Base-by-base conservation (phyloP, 352 stramenopile species). In the Phytophthora sansomeana region DNA sequence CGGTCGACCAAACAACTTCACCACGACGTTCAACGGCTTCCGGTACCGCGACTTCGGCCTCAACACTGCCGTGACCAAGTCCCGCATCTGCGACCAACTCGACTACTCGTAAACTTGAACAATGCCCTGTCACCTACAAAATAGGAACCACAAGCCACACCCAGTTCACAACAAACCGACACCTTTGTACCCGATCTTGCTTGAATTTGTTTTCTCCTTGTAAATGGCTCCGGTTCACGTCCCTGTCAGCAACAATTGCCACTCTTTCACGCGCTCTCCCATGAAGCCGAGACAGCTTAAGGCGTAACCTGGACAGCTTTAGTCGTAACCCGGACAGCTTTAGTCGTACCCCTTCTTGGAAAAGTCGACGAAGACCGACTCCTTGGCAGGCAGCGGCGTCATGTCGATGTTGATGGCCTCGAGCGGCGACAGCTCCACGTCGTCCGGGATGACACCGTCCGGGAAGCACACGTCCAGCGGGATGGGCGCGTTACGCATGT, bases 401-500 rank as follows among this genome's bases (percentile, higher is more conserved):
- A 90, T 92, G 72, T 94, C 85, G 70, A 96, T 91, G 74, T 96
- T 95, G 70, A 95, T 90, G 53, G 75, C 82, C 69, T 94, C 85
- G 4, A 95, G 57, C 41, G 89, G 90, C 59, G 91, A 94, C 50
- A 95, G 68, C 63, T 95, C 87, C 33, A 87, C 85, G 59, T 90
- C 90, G 52, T 93, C 87, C n/a, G 93, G 93, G 57, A 81, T 81
- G 44, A 94, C 68, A 57, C 87, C 87, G 65, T 97, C 85, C 29
- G 90, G 87, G 73, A 93, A 99, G 78, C 87, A 96, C 51, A 96
- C 87, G 66, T 98, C 89, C 29, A 99, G 87, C 38, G 97, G 97
- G 51, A 97, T 93, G 28, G 98, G 96, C 35, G 97, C 92, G 78
- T 99, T 99, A 55, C 98, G 91, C 97, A 99, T 99, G 80, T 99